These are phyloP conservation scores for Malbranchea zuffiana DNA, from an alignment of 2,329 filamentous ascomycete genomes.

Conservation along the genomic window DNA sequence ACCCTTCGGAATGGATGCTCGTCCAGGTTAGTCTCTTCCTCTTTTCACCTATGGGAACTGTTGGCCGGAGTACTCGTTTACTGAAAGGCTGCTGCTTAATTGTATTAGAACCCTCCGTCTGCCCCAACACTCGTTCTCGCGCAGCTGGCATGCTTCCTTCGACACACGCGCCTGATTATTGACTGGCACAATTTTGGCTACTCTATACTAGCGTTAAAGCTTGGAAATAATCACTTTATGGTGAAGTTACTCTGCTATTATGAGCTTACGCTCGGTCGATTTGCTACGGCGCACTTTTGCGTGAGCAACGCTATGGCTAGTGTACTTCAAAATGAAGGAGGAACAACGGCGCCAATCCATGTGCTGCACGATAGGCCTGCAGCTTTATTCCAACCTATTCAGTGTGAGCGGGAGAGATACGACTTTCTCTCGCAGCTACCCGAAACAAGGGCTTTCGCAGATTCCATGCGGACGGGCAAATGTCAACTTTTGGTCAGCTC, in stretches of 20 bases:
- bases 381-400: slow-evolving; percentile 61
- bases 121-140: slow-evolving; percentile 80
- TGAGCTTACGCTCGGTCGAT: slow-evolving; percentile 59
- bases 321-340: slow-evolving; percentile 58
- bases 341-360: slow-evolving; percentile 52
- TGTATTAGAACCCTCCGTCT: slow-evolving; percentile 71
- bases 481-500: slow-evolving; percentile 73
- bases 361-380: slow-evolving; percentile 82
- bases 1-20: slow-evolving; percentile 72
- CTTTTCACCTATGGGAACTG: too few relatives aligned
- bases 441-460: slow-evolving; percentile 51
- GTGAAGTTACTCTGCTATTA: slow-evolving; percentile 67
- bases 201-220: slow-evolving; percentile 67
- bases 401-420: slow-evolving; percentile 40
- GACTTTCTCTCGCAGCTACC: slow-evolving; percentile 55
- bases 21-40: slow-evolving; percentile 50
- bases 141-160: slow-evolving; percentile 58
- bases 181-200: slow-evolving; percentile 99
- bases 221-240: slow-evolving; percentile 57
- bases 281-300: slow-evolving; percentile 65
- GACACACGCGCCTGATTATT: slow-evolving; percentile 72
- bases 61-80: too few relatives aligned
- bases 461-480: slow-evolving; percentile 47
- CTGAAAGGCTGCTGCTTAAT: slow-evolving; percentile 1
- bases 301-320: slow-evolving; percentile 82